Conservation (phyloP, 768 basidiomycete genomes). For the Russula sp. region DNA sequence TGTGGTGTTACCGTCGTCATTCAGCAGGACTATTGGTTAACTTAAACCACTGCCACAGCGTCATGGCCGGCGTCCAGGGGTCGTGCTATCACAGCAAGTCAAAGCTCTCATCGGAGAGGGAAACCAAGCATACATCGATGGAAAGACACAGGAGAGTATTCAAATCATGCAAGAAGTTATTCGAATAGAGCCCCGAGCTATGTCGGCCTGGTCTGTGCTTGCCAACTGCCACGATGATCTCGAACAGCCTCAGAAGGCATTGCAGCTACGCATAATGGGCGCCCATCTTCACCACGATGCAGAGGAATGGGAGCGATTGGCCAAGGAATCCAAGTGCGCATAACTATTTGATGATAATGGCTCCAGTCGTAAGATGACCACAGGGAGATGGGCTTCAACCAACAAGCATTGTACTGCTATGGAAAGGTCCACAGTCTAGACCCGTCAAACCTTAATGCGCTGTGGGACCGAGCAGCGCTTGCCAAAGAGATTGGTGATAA, state of each 20-base stretch:
- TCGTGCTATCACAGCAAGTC: slow-evolving; percentile 65
- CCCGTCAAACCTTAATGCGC: slow-evolving; percentile 75
- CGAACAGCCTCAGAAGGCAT: slow-evolving; percentile 62
- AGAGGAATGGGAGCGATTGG: slow-evolving; percentile 86
- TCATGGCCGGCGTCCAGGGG: slow-evolving; percentile 51
- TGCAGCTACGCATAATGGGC: slow-evolving; percentile 85
- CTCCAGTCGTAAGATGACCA: background rate
- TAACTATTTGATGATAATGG: background rate
- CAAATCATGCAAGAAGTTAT: slow-evolving; percentile 89
- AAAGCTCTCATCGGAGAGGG: slow-evolving; percentile 77
- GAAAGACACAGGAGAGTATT: slow-evolving; percentile 62
- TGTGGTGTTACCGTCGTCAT: slow-evolving; percentile 19
- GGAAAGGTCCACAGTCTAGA: slow-evolving; percentile 77
- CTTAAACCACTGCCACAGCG: slow-evolving; percentile 11
- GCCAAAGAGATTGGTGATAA: slow-evolving; percentile 73
- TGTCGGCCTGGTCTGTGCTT: slow-evolving; percentile 82
- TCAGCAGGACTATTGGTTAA: background rate
- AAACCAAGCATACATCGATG: slow-evolving; percentile 81
- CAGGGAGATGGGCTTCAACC: slow-evolving; percentile 67
- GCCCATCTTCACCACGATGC: slow-evolving; percentile 82
- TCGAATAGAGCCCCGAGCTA: slow-evolving; percentile 84
- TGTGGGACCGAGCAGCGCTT: slow-evolving; percentile 86
- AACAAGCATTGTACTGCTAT: slow-evolving; percentile 92
- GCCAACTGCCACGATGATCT: slow-evolving; percentile 79
- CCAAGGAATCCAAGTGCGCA: slow-evolving; percentile 65